Percentiles rank a stretch among this genome's conserved stretches.
Evolutionary conservation across 495 filamentous ascomycete genomes (phyloP).

Genomic region (Penicillium cataractarum): DNA sequence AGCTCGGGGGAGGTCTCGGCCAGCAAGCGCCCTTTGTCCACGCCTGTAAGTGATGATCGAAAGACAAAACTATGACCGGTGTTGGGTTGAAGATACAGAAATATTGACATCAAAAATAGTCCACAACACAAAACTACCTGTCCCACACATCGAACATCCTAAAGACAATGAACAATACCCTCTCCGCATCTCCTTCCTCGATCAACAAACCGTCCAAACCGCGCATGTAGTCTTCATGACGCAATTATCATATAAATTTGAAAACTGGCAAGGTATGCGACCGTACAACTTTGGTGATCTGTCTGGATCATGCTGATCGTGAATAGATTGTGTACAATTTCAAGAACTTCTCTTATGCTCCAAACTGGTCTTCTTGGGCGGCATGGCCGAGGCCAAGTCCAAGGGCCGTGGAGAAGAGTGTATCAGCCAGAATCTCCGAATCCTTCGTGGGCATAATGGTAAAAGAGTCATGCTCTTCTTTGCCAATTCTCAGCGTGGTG

Average conservation of each 20-base stretch:
- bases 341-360: conserved; percentile 49
- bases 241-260: conserved; percentile 50
- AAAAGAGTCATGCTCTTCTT: conserved; percentile 47
- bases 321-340: conserved; percentile 30
- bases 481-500: conserved; percentile 49
- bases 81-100: not conserved
- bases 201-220: conserved; percentile 50
- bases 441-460: conserved; percentile 42
- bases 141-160: conserved; percentile 52
- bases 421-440: conserved; percentile 52
- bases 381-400: conserved; percentile 51
- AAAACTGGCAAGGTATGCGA: conserved; percentile 46
- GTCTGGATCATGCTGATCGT: not conserved
- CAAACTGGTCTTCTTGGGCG: conserved; percentile 46
- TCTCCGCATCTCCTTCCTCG: conserved; percentile 48
- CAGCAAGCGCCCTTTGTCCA: conserved; percentile 48
- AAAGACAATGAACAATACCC: conserved; percentile 39
- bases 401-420: conserved; percentile 54
- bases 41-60: conserved; percentile 37
- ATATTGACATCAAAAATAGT: conserved; percentile 25
- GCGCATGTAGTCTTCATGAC: conserved; percentile 46
- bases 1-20: conserved; percentile 44
- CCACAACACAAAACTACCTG: conserved; percentile 43
- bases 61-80: not conserved
- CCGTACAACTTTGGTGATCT: not conserved